Base-by-base conservation (phyloP, 1,284 basidiomycete species). In the Thecaphora thlaspeos region DNA sequence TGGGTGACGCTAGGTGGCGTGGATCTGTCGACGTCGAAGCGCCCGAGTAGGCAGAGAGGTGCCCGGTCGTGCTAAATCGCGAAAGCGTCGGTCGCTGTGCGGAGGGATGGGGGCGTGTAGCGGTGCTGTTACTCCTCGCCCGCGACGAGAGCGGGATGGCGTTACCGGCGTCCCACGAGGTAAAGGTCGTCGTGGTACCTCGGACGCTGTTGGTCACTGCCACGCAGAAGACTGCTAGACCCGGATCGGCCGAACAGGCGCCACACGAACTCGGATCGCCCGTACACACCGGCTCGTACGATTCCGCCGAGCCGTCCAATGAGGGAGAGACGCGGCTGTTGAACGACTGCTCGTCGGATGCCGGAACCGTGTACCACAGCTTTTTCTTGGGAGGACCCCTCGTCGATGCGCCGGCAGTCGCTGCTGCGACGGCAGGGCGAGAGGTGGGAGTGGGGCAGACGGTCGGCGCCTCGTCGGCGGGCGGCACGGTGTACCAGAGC, bases 141-240 rank as follows among this genome's bases (percentile, higher is more conserved):
- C 38, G 7, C 3, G 38, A 40, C 3, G 21, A 7, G 11, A 47
- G 37, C 36, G 38, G 37, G 5, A 39, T 21, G n/a, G 46, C 37
- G 37, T 47, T 40, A 14, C 34, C 46, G 17, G 26, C 46, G 37
- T 47, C 46, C 34, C 23, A 40, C 26, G 32, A 26, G 32, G 46
- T 41, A 21, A 24, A 30, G 14, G 19, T 18, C n/a, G 34, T n/a
- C 26, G 7, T 7, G 8, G 7, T 9, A 15, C 46, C 41, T 4
- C 17, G 15, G 22, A 43, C 26, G 26, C 23, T 26, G 41, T 30
- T 56, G 12, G 61, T 56, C 23, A 70, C 53, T 1, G 67, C 63
- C 34, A 63, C 64, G 30, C 68, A 70, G 51, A 70, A 70, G 3
- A 61, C 68, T 14, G 68, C 68, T 0, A 70, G 59, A 19, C 48